phyloP scores from a whole-genome alignment of 2,329 filamentous ascomycete genomes.

The Fusarium denticulatum region DNA sequence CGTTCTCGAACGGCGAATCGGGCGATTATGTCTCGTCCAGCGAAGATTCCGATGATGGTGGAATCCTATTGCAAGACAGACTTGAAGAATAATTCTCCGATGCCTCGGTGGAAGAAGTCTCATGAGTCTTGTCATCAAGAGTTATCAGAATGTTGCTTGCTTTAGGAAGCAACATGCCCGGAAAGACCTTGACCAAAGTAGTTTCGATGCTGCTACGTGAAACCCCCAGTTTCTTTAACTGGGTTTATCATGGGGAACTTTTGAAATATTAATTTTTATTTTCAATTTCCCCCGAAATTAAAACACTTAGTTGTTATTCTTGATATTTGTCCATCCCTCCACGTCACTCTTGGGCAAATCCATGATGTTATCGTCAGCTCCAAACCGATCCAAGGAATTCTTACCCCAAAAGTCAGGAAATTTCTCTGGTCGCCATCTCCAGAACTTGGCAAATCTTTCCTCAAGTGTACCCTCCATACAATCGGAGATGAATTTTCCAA shows the following conservation, averaged over 20 bases:
- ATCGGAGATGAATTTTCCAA: slow-evolving; percentile 16
- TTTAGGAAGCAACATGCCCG: too few relatives aligned
- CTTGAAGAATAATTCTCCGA: background rate
- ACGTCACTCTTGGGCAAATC: background rate
- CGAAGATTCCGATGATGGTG: rapidly evolving
- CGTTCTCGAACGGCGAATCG: rapidly evolving
- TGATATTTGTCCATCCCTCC: slow-evolving; percentile 8
- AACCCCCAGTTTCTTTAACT: rapidly evolving
- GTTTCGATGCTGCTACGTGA: rapidly evolving
- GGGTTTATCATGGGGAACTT: rapidly evolving
- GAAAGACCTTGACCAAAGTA: rapidly evolving
- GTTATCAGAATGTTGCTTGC: rapidly evolving
- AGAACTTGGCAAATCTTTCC: slow-evolving; percentile 14
- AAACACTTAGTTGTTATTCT: rapidly evolving
- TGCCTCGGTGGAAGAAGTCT: rapidly evolving
- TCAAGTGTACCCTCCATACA: slow-evolving; percentile 18
- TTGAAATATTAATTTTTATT: background rate
- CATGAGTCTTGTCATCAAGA: rapidly evolving
- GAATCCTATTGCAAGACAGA: rapidly evolving
- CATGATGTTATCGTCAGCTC: slow-evolving; percentile 10
- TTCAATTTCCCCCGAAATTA: too few relatives aligned
- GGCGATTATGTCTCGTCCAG: rapidly evolving
- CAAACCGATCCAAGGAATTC: slow-evolving; percentile 25
- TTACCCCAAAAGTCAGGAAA: slow-evolving; percentile 15
- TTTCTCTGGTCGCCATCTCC: slow-evolving; percentile 28